Base-by-base conservation (phyloP, 2,329 filamentous ascomycete genomes). In the Neopestalotiopsis sp. region DNA sequence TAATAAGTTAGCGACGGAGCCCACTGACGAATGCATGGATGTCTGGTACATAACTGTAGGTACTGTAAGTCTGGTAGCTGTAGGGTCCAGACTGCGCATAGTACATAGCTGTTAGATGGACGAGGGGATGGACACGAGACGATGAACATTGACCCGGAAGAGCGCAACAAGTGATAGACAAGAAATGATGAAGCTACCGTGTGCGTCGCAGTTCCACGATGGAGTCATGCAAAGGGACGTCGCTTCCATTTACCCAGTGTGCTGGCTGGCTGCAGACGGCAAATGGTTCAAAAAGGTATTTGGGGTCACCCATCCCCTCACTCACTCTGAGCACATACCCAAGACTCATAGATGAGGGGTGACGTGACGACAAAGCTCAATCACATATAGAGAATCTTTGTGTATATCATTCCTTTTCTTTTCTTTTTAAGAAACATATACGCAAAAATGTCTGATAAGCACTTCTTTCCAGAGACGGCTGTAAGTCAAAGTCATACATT, bases 361-460 rank as follows among this genome's bases (percentile, higher is more conserved):
- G 45, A 52, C 45, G 45, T 52, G 45, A 52, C 45, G 34, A n/a
- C 45, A 52, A 9, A n/a, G n/a, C 20, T 17, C 20, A 52, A 52
- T 52, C 45, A 52, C n/a, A 9, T n/a, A 17, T 9, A n/a, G 30
- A n/a, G 59, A n/a, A 17, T 62, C 28, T 62, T 34, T 28, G 30
- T 52, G 17, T 20, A 9, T n/a, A n/a, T n/a, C 45, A 62, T 20
- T 38, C 1, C n/a, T 12, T n/a, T n/a, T 9, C 40, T 4, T 32
- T 34, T 20, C 59, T 7, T 62, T 17, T 1, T 62, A 9, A 62
- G 34, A n/a, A 38, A 34, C 17, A 58, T 6, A n/a, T 28, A 34
- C 40, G n/a, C 13, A 6, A 65, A 65, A 34, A 69, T 69, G 68
- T 69, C 68, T 45, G 65, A 67, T 52, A 69, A 69, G n/a, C 65